Evolutionary conservation across 306 rosid species (phyloP).

Genomic region (Malus orientalis): DNA sequence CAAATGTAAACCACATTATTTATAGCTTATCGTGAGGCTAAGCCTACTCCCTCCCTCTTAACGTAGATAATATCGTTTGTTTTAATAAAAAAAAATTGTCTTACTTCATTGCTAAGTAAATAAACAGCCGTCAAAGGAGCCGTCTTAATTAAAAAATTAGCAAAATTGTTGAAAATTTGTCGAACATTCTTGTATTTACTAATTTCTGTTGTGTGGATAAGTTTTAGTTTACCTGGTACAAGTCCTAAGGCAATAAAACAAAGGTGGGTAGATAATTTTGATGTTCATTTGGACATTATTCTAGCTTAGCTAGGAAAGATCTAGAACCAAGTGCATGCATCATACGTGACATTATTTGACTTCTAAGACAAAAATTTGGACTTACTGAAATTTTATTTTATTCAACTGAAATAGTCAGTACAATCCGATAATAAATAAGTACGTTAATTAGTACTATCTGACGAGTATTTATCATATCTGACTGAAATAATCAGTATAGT

Average conservation of each 20-base stretch:
- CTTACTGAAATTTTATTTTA: rapidly evolving
- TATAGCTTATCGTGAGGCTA: rapidly evolving
- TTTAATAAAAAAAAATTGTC: no score
- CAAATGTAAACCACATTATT: rapidly evolving
- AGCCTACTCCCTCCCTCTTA: rapidly evolving
- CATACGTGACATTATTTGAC: neutral
- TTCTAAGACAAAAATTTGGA: neutral
- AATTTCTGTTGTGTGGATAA: no score
- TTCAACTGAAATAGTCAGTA: rapidly evolving
- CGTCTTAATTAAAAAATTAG: neutral
- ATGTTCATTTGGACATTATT: neutral
- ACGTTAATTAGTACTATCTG: rapidly evolving
- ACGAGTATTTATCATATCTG: no score
- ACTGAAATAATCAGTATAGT: no score
- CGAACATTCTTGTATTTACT: no score
- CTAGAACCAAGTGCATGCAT: neutral
- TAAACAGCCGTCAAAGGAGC: neutral
- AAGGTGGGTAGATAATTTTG: neutral
- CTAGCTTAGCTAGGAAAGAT: neutral
- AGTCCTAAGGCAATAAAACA: neutral
- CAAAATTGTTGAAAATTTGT: no score
- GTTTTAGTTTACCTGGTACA: neutral
- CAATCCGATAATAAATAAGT: rapidly evolving
- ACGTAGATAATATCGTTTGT: no score
- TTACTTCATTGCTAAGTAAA: neutral